These are phyloP conservation scores for Neurospora sp. DNA, from an alignment of 2,329 filamentous ascomycete genomes.

Conservation along the genomic window DNA sequence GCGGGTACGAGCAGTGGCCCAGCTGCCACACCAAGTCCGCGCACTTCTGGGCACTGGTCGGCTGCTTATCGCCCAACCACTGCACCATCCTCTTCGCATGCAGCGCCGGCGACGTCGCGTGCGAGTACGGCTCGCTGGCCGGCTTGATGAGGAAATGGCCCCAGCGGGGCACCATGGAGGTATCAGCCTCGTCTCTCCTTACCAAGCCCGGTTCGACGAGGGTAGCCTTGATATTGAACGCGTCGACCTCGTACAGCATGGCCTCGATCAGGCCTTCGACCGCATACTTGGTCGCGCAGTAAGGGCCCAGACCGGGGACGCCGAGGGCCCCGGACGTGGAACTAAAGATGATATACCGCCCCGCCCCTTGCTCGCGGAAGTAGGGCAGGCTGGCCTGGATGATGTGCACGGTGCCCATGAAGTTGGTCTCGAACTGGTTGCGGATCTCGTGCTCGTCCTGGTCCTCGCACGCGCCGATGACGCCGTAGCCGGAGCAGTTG, in stretches of 20 bases:
- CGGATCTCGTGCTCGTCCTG: constrained; percentile 92
- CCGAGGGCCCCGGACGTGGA: constrained; percentile 88
- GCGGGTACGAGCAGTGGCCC: constrained; percentile 90
- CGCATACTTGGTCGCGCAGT: constrained; percentile 95
- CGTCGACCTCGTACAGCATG: constrained; percentile 90
- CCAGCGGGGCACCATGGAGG: constrained; percentile 53
- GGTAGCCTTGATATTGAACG: constrained; percentile 86
- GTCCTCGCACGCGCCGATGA: constrained; percentile 92
- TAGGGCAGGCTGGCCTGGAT: constrained; percentile 82
- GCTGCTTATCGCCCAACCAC: constrained; percentile 88
- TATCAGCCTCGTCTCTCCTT: constrained; percentile 69
- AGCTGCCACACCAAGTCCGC: constrained; percentile 92
- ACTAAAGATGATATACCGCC: constrained; percentile 90
- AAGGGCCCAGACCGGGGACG: constrained; percentile 84
- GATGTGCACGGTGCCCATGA: constrained; percentile 90
- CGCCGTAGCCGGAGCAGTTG: constrained; percentile 90
- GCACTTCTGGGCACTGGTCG: constrained; percentile 85
- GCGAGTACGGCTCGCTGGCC: constrained; percentile 71
- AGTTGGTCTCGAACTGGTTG: constrained; percentile 96
- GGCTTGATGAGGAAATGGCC: constrained; percentile 88
- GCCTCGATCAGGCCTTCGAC: constrained; percentile 93
- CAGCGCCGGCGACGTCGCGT: constrained; percentile 68
- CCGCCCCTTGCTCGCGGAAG: constrained; percentile 65
- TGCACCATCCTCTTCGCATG: constrained; percentile 88
- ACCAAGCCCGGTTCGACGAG: constrained; percentile 88